Percentiles rank a stretch among this genome's conserved stretches.
Evolutionary conservation across 2,329 filamentous ascomycete species (phyloP).

Genomic region (Fusarium sp.): DNA sequence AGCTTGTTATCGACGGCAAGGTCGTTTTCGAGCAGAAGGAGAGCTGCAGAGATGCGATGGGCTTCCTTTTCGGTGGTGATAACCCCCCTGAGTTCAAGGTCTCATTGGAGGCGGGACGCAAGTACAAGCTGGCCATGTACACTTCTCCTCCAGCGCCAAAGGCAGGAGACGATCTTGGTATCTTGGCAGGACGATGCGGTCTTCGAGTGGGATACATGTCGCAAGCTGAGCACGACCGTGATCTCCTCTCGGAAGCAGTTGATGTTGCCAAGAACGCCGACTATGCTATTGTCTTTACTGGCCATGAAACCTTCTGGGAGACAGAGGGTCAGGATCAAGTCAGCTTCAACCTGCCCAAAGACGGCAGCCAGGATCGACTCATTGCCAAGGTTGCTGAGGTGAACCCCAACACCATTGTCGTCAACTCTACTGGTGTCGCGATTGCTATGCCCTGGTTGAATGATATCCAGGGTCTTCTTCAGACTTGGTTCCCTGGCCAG

Average conservation of each 20-base stretch:
- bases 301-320: slow-evolving; percentile 65
- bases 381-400: slow-evolving; percentile 67
- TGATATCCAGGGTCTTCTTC: slow-evolving; percentile 69
- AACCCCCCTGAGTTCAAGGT: slow-evolving; percentile 50
- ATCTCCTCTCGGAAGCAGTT: slow-evolving; percentile 63
- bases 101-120: slow-evolving; percentile 45
- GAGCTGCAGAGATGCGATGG: slow-evolving; percentile 52
- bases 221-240: slow-evolving; percentile 51
- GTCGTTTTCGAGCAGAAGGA: slow-evolving; percentile 50
- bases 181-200: slow-evolving; percentile 51
- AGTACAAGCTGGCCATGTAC: slow-evolving; percentile 50
- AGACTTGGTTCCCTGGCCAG: slow-evolving; percentile 77
- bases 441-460: slow-evolving; percentile 69
- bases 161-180: slow-evolving; percentile 46
- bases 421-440: slow-evolving; percentile 74
- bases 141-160: slow-evolving; percentile 48
- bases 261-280: slow-evolving; percentile 69
- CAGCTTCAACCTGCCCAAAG: slow-evolving; percentile 75
- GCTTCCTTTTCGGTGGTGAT: slow-evolving; percentile 51
- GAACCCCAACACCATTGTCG: slow-evolving; percentile 70
- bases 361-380: slow-evolving; percentile 69
- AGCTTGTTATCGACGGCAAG: slow-evolving; percentile 50
- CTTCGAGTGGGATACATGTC: slow-evolving; percentile 51
- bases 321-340: slow-evolving; percentile 75
- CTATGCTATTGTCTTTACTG: slow-evolving; percentile 66